These are phyloP conservation scores for Monilinia aucupariae DNA, from an alignment of 2,329 filamentous ascomycete species.

Conservation along the genomic window DNA sequence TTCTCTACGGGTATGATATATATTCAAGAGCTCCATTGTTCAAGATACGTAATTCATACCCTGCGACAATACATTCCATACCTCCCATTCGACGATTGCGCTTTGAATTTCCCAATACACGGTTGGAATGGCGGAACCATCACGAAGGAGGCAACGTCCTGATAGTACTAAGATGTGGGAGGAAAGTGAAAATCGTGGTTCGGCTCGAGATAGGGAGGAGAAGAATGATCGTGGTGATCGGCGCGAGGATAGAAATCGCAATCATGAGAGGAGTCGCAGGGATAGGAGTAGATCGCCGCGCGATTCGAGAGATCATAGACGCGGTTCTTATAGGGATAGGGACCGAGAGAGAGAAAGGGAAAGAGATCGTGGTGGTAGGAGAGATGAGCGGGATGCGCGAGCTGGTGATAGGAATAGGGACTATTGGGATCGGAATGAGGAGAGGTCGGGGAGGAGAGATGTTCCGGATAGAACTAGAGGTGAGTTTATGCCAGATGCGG, in stretches of 20 bases:
- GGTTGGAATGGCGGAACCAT: constrained; percentile 47
- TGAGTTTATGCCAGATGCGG: constrained; percentile 9
- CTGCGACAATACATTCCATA: no score
- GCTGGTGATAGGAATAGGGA: constrained; percentile 24
- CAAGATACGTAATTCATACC: no score
- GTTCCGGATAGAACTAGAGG: constrained; percentile 17
- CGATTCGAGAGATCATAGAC: constrained; percentile 23
- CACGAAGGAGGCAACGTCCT: constrained; percentile 45
- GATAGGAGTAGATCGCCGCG: constrained; percentile 33
- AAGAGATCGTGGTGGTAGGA: constrained; percentile 24
- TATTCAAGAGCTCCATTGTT: not conserved
- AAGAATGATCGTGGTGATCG: constrained; percentile 36
- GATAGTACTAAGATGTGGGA: constrained; percentile 61
- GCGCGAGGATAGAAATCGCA: constrained; percentile 33
- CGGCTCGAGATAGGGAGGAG: constrained; percentile 38
- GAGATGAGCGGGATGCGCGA: constrained; percentile 27
- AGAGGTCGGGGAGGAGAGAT: constrained; percentile 23
- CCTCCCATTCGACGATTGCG: not conserved
- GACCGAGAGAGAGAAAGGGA: constrained; percentile 26
- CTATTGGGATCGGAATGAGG: constrained; percentile 19
- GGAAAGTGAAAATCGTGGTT: constrained; percentile 36
- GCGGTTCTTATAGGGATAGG: constrained; percentile 33
- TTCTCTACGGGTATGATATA: not conserved
- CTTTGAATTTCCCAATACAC: not conserved
- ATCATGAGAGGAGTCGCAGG: constrained; percentile 34